Percentiles rank a stretch among this genome's conserved stretches.
phyloP scores from a whole-genome alignment of 1,139 yeast genomes.

The Geotrichum macrosporum region DNA sequence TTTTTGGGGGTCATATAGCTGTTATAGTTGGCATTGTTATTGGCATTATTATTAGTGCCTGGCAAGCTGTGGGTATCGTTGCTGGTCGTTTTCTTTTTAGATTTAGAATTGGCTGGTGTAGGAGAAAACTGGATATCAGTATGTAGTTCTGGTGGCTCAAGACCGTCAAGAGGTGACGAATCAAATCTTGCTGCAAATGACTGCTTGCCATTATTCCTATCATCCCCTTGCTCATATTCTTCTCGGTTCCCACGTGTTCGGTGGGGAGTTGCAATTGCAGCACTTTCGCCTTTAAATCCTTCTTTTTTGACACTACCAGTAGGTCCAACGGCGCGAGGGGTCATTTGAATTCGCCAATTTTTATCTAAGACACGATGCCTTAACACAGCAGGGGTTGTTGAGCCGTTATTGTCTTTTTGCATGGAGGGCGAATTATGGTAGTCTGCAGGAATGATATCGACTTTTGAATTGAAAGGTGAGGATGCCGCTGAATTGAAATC shows the following conservation, averaged over 20 bases:
- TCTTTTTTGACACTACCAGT: background rate
- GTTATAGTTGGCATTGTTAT: background rate
- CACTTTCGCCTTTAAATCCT: slow-evolving; percentile 17
- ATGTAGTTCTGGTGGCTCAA: slow-evolving; percentile 17
- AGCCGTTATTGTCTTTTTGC: no score
- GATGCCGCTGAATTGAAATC: slow-evolving; percentile 8
- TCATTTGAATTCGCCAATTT: slow-evolving; percentile 38
- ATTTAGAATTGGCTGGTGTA: slow-evolving; percentile 3
- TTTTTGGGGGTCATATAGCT: slow-evolving; percentile 4
- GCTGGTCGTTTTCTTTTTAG: background rate
- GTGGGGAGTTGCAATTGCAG: slow-evolving; percentile 6
- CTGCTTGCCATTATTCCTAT: background rate
- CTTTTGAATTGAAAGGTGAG: slow-evolving; percentile 18
- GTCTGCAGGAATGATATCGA: slow-evolving; percentile 6
- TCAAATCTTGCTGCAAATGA: slow-evolving; percentile 18
- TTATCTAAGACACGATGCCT: slow-evolving; percentile 38
- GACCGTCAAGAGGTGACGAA: slow-evolving; percentile 17
- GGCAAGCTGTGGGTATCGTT: background rate
- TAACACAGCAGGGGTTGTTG: slow-evolving; percentile 25
- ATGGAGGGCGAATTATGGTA: slow-evolving; percentile 4
- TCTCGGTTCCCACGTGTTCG: slow-evolving; percentile 5
- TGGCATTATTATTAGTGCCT: background rate
- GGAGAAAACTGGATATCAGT: slow-evolving; percentile 13
- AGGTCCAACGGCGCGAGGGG: slow-evolving; percentile 28
- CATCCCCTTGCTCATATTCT: no score